Base-by-base conservation (phyloP, 2,329 filamentous ascomycete genomes). In the Cladosporium colombiae region DNA sequence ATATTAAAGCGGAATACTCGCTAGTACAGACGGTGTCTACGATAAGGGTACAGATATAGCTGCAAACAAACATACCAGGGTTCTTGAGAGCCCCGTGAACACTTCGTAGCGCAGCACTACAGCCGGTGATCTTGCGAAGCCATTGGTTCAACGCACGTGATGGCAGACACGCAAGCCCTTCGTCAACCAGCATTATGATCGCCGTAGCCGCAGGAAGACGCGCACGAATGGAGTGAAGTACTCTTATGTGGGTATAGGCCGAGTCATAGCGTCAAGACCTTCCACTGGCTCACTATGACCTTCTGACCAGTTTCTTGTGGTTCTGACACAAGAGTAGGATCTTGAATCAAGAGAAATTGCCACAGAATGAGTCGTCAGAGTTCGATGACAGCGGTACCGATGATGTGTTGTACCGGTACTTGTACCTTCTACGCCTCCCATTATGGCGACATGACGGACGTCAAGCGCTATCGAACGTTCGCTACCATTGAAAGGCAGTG, bases 141-240 rank as follows among this genome's bases (percentile, higher is more conserved):
- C 40, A 46, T 33, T n/a, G 21, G 52, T 5, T 31, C n/a, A 18
- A 29, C 21, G 52, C 52, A 55, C n/a, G 52, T 55, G 52, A 55
- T 31, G 14, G 52, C 33, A 37, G 16, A 44, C 37, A 25, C 56
- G 56, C 56, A 59, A 46, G 56, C 35, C 8, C 37, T 44, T 59
- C 56, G 46, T 59, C 56, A 46, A 46, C 40, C 23, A 59, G 33
- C 21, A 59, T 59, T 59, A 37, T 25, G 56, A 59, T 59, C 56
- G 56, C 35, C 33, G 56, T 21, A 46, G 40, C 40, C 40, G 40
- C 40, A 46, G 40, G 40, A 21, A 11, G 40, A n/a, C 40, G 40
- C 40, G 40, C 40, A 46, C n/a, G 40, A 46, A 46, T 5, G 40
- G 40, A 46, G 40, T 16, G 40, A 46, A 46, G n/a, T 8, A 46